phyloP scores from a whole-genome alignment of 768 basidiomycete species.

The Hericium coralloides region DNA sequence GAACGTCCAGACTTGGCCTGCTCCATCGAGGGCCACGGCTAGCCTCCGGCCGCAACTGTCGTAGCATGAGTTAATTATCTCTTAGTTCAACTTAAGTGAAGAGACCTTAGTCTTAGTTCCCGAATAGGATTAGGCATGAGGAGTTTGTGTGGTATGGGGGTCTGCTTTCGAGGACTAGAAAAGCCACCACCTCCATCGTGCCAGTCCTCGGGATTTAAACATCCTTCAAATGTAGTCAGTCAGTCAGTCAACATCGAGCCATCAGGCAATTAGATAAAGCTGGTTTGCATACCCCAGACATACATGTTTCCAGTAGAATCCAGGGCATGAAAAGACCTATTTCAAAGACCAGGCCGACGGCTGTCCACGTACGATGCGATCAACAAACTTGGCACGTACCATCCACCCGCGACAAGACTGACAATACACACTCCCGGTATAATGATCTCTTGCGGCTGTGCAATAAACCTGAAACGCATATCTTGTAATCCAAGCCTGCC shows the following conservation, averaged over 20 bases:
- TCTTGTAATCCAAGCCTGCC: slow-evolving; percentile 44
- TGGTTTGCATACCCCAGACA: slow-evolving; percentile 61
- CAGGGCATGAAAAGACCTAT: slow-evolving; percentile 81
- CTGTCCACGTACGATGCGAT: background rate
- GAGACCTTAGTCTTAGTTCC: slow-evolving; percentile 47
- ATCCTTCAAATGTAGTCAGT: slow-evolving; percentile 33
- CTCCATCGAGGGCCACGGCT: slow-evolving; percentile 52
- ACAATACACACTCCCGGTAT: slow-evolving; percentile 60
- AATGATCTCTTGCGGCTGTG: slow-evolving; percentile 55
- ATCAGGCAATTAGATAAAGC: background rate
- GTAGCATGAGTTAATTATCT: background rate
- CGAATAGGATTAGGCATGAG: slow-evolving; percentile 49
- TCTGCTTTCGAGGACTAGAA: slow-evolving; percentile 40
- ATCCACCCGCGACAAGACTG: slow-evolving; percentile 71
- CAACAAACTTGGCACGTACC: slow-evolving; percentile 36
- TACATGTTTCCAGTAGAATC: slow-evolving; percentile 65
- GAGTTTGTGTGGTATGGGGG: slow-evolving; percentile 48
- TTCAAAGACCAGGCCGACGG: background rate
- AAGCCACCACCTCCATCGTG: slow-evolving; percentile 45
- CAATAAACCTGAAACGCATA: slow-evolving; percentile 32
- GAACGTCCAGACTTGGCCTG: slow-evolving; percentile 63
- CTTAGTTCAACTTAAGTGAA: background rate
- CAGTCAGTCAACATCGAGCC: slow-evolving; percentile 1
- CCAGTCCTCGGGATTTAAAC: slow-evolving; percentile 38
- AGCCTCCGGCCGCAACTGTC: slow-evolving; percentile 81